These are phyloP conservation scores for Penicillium sp. DNA, from an alignment of 2,329 filamentous ascomycete species.

Conservation along the genomic window DNA sequence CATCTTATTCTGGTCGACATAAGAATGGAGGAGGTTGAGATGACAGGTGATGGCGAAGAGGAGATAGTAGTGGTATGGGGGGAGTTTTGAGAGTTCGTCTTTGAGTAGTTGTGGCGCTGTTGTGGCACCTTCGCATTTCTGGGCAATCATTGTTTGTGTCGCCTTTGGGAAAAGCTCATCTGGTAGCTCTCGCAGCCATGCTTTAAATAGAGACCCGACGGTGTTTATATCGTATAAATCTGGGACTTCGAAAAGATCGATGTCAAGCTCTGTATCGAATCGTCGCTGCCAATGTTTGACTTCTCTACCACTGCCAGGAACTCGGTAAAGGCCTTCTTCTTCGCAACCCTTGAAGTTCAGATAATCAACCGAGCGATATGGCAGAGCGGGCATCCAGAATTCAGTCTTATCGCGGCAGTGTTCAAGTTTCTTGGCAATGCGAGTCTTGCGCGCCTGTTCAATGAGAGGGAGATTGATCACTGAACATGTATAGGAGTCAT, in stretches of 20 bases:
- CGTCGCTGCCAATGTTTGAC: constrained; percentile 91
- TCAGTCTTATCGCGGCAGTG: constrained; percentile 93
- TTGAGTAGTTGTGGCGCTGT: constrained; percentile 82
- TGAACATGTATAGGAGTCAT: constrained; percentile 80
- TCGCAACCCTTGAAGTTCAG: constrained; percentile 93
- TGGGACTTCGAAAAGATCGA: constrained; percentile 83
- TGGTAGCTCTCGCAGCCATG: constrained; percentile 91
- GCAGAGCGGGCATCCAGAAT: constrained; percentile 97
- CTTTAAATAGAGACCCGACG: constrained; percentile 93
- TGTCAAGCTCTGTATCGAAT: constrained; percentile 87
- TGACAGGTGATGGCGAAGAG: constrained; percentile 97
- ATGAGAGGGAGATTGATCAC: constrained; percentile 84
- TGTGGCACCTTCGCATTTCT: constrained; percentile 76
- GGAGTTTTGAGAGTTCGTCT: constrained; percentile 89
- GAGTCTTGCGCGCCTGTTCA: constrained; percentile 85
- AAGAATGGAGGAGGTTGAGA: constrained; percentile 84
- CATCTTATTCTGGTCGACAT: constrained; percentile 97
- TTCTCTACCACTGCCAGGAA: constrained; percentile 85
- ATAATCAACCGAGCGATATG: constrained; percentile 95
- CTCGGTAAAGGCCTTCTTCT: constrained; percentile 88
- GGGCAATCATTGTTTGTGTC: constrained; percentile 76
- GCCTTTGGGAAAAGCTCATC: constrained; percentile 89
- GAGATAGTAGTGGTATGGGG: constrained; percentile 96
- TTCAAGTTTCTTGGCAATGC: constrained; percentile 87
- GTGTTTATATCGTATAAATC: constrained; percentile 96